A percentile compares a stretch with the other conserved stretches of the same genome.
phyloP scores from a whole-genome alignment of 345 rosid genomes.

The Salix arbutifolia region DNA sequence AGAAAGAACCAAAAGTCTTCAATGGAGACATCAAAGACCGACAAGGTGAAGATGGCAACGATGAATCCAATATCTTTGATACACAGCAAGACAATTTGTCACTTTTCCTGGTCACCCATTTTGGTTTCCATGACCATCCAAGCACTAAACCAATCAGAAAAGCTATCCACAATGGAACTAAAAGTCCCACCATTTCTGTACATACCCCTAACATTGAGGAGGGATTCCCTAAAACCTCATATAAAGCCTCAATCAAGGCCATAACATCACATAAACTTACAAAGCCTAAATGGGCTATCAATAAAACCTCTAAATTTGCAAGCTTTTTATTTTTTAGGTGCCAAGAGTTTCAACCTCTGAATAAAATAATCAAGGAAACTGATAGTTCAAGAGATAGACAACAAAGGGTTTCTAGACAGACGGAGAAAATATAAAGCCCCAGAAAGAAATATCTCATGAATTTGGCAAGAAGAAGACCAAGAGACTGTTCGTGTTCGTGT shows the following conservation, averaged over 20 bases:
- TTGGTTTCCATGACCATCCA: slow-evolving; percentile 74
- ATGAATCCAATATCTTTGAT: slow-evolving; percentile 37
- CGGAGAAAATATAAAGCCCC: background rate
- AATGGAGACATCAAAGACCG: slow-evolving; percentile 16
- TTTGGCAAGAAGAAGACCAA: background rate
- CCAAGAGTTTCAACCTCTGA: background rate
- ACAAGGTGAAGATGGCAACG: slow-evolving; percentile 21
- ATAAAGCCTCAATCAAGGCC: slow-evolving; percentile 28
- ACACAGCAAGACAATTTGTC: slow-evolving; percentile 24
- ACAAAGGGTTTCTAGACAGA: background rate
- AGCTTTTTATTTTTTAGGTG: background rate
- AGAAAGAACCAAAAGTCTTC: slow-evolving; percentile 39
- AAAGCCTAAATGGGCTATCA: background rate
- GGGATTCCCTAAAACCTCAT: slow-evolving; percentile 1
- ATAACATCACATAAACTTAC: slow-evolving; percentile 1
- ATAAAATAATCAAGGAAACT: background rate
- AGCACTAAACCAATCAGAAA: slow-evolving; percentile 52
- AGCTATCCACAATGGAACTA: slow-evolving; percentile 46
- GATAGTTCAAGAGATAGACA: background rate
- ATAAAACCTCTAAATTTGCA: background rate
- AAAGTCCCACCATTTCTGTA: slow-evolving; percentile 16
- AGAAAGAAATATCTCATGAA: background rate
- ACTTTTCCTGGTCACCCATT: slow-evolving; percentile 30
- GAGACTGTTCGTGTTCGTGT: background rate
- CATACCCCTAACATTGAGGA: slow-evolving; percentile 22